A percentile compares a stretch with the other conserved stretches of the same genome.
Evolutionary conservation across 2,329 filamentous ascomycete species (phyloP).

Genomic region (Ascochyta fabae): DNA sequence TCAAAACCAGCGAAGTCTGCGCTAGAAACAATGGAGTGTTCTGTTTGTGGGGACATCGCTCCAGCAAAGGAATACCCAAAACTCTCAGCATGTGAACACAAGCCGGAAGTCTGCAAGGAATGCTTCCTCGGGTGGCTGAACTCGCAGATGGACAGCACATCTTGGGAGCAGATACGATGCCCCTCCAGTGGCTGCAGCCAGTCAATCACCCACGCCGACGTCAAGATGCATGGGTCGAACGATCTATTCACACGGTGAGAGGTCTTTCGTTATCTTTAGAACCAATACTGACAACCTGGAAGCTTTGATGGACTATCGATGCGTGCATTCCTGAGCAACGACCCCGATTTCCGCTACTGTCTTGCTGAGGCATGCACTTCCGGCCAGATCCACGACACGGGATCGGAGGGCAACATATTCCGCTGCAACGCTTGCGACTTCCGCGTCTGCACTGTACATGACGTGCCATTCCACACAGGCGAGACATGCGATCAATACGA

Average conservation of each 20-base stretch:
- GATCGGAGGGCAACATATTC: background rate
- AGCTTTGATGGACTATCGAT: constrained; percentile 10
- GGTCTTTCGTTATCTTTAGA: background rate
- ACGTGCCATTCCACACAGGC: constrained; percentile 12
- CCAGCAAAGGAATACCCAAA: background rate
- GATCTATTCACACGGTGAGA: constrained; percentile 2
- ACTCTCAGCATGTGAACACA: constrained; percentile 3
- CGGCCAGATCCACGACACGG: constrained; percentile 3
- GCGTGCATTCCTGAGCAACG: background rate
- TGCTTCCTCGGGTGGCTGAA: constrained; percentile 2
- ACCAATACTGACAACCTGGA: background rate
- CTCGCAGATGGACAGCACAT: background rate
- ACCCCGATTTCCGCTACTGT: background rate
- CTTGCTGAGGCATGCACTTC: constrained; percentile 2
- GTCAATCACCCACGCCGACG: background rate
- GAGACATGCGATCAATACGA: constrained; percentile 7
- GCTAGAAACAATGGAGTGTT: background rate
- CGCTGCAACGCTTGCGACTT: background rate
- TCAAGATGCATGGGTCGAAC: background rate
- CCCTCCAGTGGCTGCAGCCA: background rate
- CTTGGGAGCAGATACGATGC: background rate
- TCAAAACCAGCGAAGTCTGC: too few species aligned
- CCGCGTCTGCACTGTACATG: constrained; percentile 7
- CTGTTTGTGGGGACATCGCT: background rate
- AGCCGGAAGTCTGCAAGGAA: background rate